Conservation (phyloP, 768 basidiomycete genomes). For the Asterophora parasitica region DNA sequence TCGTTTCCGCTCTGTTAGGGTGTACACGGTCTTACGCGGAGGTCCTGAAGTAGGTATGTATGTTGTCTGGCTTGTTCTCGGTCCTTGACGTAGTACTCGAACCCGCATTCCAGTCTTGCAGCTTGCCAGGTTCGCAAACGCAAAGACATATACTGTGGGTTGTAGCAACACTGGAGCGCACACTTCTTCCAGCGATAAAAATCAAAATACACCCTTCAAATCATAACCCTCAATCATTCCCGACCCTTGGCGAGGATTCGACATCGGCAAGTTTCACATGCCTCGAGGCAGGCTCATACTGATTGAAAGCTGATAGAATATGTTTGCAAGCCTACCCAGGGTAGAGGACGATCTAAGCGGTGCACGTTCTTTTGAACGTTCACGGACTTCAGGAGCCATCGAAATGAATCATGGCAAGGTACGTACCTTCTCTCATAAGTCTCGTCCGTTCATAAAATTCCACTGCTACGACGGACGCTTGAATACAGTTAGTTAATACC, state of each 20-base stretch:
- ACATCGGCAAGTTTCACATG: background rate
- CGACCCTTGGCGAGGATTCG: constrained; percentile 1
- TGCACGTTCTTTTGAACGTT: background rate
- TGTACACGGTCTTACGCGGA: background rate
- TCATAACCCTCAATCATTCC: constrained; percentile 5
- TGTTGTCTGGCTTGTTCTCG: background rate
- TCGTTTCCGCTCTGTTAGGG: background rate
- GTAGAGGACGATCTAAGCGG: background rate
- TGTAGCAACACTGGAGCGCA: too few relatives aligned
- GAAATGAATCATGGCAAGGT: too few relatives aligned
- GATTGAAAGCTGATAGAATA: background rate
- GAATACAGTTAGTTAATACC: too few relatives aligned
- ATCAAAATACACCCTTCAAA: background rate
- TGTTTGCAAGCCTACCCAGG: background rate
- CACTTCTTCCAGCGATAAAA: too few relatives aligned
- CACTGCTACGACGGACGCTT: too few relatives aligned
- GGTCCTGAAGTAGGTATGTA: background rate
- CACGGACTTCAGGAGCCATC: background rate
- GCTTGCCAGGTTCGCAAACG: too few relatives aligned
- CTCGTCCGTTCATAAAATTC: too few relatives aligned
- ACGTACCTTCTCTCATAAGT: too few relatives aligned
- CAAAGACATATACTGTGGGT: too few relatives aligned
- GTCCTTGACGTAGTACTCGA: background rate
- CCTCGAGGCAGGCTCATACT: background rate
- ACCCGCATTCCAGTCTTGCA: too few relatives aligned